phyloP scores from a whole-genome alignment of 768 basidiomycete species.

The Boletus sensibilis region DNA sequence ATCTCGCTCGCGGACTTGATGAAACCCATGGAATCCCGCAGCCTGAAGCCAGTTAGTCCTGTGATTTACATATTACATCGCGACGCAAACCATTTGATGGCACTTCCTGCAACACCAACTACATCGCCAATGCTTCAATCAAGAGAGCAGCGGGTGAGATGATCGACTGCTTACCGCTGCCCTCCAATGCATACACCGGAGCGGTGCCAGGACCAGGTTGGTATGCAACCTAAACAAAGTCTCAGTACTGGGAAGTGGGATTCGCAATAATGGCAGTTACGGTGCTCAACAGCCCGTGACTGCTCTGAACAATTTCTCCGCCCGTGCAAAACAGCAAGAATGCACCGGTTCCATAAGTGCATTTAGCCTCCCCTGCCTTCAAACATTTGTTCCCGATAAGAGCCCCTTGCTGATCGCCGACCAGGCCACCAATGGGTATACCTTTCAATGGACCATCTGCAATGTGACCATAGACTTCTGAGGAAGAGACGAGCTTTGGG shows the following conservation, averaged over 20 bases:
- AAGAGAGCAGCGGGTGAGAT: background rate
- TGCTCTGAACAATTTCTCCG: conserved; percentile 77
- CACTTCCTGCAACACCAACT: conserved; percentile 95
- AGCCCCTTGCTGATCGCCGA: conserved; percentile 98
- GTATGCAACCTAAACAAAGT: conserved; percentile 68
- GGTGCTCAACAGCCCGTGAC: conserved; percentile 86
- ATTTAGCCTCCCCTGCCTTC: conserved; percentile 89
- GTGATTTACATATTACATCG: background rate
- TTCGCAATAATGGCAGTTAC: conserved; percentile 39
- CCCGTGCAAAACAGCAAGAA: conserved; percentile 97
- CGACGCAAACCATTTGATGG: conserved; percentile 75
- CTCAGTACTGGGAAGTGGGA: background rate
- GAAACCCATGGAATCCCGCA: conserved; percentile 86
- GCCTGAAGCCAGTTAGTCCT: conserved; percentile 40
- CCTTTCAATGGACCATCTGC: conserved; percentile 64
- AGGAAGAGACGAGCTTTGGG: conserved; percentile 85
- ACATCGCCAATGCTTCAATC: background rate
- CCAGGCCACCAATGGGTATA: conserved; percentile 85
- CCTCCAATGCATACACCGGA: conserved; percentile 92
- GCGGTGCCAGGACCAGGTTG: conserved; percentile 75
- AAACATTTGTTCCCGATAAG: conserved; percentile 96
- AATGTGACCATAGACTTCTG: conserved; percentile 87
- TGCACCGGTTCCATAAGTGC: conserved; percentile 96
- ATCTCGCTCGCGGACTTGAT: conserved; percentile 81
- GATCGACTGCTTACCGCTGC: conserved; percentile 66